Percentiles rank a stretch among this genome's conserved stretches.
Conservation (phyloP, 2,329 filamentous ascomycete genomes). For the Penicillium italicum region DNA sequence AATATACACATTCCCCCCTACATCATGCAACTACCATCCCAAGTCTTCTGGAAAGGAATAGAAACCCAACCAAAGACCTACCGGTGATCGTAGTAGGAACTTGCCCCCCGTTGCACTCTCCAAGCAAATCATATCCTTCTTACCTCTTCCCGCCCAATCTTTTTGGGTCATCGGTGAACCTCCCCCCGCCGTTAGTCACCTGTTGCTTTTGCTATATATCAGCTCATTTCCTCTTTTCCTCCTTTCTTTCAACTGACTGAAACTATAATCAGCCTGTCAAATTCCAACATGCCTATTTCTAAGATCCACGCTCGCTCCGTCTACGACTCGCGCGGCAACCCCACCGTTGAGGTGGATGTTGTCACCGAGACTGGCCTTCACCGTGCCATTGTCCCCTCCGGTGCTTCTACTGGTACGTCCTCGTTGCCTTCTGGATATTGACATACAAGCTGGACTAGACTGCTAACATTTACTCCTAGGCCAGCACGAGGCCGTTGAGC, state of each 20-base stretch:
- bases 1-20: not conserved
- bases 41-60: constrained; percentile 7
- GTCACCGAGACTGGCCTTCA: constrained; percentile 95
- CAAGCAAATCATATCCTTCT: constrained; percentile 21
- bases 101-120: constrained; percentile 15
- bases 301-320: constrained; percentile 91
- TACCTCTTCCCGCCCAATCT: constrained; percentile 26
- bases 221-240: constrained; percentile 14
- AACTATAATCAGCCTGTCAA: constrained; percentile 23
- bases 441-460: not conserved
- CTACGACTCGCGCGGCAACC: constrained; percentile 98
- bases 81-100: constrained; percentile 17
- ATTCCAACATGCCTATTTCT: constrained; percentile 74
- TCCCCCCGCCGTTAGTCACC: constrained; percentile 34
- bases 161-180: constrained; percentile 43
- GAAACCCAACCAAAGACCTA: constrained; percentile 1
- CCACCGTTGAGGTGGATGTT: constrained; percentile 96
- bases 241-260: constrained; percentile 27
- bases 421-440: not conserved
- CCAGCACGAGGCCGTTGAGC: constrained; percentile 86
- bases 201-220: constrained; percentile 21
- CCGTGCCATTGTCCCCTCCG: constrained; percentile 95
- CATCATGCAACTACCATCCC: constrained; percentile 5
- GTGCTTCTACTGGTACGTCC: constrained; percentile 82
- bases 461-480: constrained; percentile 50